These are phyloP conservation scores for Nakazawaea laoshanensis DNA, from an alignment of 805 yeast species.

Conservation along the genomic window DNA sequence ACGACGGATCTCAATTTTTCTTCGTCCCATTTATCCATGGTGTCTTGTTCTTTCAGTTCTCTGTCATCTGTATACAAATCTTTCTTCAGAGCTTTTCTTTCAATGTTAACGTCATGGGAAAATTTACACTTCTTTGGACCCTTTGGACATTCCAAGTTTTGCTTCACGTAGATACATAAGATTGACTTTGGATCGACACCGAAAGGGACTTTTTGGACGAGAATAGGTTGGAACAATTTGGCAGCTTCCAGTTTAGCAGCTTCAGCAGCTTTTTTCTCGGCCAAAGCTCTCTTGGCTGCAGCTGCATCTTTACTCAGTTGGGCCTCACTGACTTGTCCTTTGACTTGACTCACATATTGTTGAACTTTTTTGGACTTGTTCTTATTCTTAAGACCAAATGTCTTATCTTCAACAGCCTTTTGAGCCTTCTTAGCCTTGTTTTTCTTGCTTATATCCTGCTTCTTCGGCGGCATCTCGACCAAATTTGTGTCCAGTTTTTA, in stretches of 20 bases:
- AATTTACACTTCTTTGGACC: constrained; percentile 80
- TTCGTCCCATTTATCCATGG: constrained; percentile 97
- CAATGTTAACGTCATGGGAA: constrained; percentile 80
- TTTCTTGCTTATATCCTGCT: constrained; percentile 51
- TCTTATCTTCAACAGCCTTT: constrained; percentile 70
- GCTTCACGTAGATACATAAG: constrained; percentile 82
- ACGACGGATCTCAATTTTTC: constrained; percentile 85
- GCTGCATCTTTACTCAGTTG: constrained; percentile 39
- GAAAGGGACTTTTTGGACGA: constrained; percentile 80
- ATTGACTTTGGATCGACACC: constrained; percentile 97
- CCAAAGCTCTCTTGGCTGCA: constrained; percentile 61
- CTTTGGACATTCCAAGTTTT: constrained; percentile 72
- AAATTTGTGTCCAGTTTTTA: too few species aligned
- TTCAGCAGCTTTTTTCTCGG: constrained; percentile 86
- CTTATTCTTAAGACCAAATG: constrained; percentile 93
- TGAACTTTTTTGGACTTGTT: constrained; percentile 92
- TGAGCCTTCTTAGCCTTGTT: constrained; percentile 51
- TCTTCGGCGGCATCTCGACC: constrained; percentile 73
- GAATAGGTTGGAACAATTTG: constrained; percentile 60
- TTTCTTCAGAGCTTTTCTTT: constrained; percentile 81
- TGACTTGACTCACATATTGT: constrained; percentile 58
- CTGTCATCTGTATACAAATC: constrained; percentile 91
- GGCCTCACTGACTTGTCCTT: constrained; percentile 45
- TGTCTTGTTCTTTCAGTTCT: constrained; percentile 63
- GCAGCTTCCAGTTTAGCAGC: constrained; percentile 84